Percentiles rank a stretch among this genome's conserved stretches.
phyloP scores from a whole-genome alignment of 306 rosid genomes.

The Canavalia gladiata region DNA sequence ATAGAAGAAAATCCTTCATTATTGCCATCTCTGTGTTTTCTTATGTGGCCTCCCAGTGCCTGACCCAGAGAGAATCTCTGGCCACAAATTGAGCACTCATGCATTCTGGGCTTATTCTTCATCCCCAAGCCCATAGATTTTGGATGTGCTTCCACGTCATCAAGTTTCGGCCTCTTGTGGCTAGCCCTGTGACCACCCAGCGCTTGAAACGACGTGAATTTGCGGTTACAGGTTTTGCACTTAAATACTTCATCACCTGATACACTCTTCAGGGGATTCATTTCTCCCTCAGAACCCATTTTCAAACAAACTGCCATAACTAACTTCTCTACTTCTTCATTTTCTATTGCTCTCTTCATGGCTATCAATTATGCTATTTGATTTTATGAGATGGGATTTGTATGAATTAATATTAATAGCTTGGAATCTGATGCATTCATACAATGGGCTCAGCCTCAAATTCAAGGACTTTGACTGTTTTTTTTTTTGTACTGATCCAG shows the following conservation, averaged over 20 bases:
- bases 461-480: background rate
- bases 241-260: slow-evolving; percentile 35
- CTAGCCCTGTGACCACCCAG: slow-evolving; percentile 95
- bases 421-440: background rate
- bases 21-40: slow-evolving; percentile 62
- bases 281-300: no score
- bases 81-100: slow-evolving; percentile 79
- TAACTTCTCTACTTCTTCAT: no score
- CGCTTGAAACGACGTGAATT: slow-evolving; percentile 84
- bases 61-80: slow-evolving; percentile 75
- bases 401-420: background rate
- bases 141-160: background rate
- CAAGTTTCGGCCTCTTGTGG: slow-evolving; percentile 64
- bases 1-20: slow-evolving; percentile 44
- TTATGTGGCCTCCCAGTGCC: slow-evolving; percentile 94
- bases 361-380: no score
- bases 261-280: no score
- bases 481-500: background rate
- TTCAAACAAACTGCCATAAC: no score
- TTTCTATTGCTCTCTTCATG: no score
- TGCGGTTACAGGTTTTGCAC: slow-evolving; percentile 86
- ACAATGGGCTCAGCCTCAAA: background rate
- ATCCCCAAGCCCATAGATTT: slow-evolving; percentile 33
- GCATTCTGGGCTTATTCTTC: slow-evolving; percentile 53
- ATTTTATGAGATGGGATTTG: no score